Conservation (phyloP, 441 rosid species). For the Macaranga tanarius region DNA sequence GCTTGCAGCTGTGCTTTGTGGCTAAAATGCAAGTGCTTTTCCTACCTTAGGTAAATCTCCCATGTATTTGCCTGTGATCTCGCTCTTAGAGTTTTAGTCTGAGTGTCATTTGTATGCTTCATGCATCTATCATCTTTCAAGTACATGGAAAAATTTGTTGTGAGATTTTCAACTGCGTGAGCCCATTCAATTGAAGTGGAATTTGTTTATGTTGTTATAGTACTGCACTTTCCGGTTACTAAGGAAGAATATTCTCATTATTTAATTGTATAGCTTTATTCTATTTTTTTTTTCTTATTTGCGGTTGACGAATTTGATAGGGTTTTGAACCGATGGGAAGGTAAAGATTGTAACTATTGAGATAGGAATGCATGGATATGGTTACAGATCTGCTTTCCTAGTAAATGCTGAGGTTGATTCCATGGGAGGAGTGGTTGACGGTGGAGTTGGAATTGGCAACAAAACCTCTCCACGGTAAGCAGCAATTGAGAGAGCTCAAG, state of each 20-base stretch:
- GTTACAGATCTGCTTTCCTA: constrained; percentile 56
- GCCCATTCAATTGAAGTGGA: neutral
- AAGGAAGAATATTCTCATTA: neutral
- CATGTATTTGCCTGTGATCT: neutral
- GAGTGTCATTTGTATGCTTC: neutral
- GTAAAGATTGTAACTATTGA: constrained; percentile 33
- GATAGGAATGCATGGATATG: constrained; percentile 79
- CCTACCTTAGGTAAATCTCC: neutral
- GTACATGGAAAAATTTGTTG: neutral
- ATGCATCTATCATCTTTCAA: neutral
- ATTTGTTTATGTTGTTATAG: neutral
- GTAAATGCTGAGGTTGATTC: constrained; percentile 99
- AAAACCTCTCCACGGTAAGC: constrained; percentile 88
- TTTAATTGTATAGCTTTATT: constrained; percentile 4
- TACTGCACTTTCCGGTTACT: constrained; percentile 1
- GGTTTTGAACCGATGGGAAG: constrained; percentile 43
- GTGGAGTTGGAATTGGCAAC: constrained; percentile 87
- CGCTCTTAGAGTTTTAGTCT: neutral
- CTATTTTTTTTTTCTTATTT: constrained; percentile 15
- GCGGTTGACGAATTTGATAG: constrained; percentile 24
- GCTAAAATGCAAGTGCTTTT: neutral
- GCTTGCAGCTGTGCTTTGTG: neutral
- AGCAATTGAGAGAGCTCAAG: constrained; percentile 97
- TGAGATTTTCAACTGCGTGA: neutral
- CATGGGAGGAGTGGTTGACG: constrained; percentile 99